Evolutionary conservation across 2,329 filamentous ascomycete species (phyloP).

Genomic region (Talaromyces sp.): DNA sequence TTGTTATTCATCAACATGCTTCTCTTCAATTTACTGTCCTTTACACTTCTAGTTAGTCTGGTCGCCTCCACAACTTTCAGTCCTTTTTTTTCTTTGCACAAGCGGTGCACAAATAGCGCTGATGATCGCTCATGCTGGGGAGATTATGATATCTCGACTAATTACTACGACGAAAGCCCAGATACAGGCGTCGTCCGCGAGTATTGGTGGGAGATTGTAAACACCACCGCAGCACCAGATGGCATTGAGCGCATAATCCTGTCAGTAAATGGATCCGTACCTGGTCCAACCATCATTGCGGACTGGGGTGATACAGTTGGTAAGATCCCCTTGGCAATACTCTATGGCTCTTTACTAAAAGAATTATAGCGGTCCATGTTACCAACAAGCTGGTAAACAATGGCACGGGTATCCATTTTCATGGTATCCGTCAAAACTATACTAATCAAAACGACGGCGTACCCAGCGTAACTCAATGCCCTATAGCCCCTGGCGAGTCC

Average conservation of each 20-base stretch:
- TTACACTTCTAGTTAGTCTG: neutral
- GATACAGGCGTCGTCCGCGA: constrained; percentile 28
- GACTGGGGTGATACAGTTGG: constrained; percentile 32
- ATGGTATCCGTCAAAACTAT: constrained; percentile 34
- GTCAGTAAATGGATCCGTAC: constrained; percentile 32
- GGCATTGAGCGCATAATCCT: constrained; percentile 27
- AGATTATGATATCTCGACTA: constrained; percentile 14
- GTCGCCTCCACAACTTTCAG: neutral
- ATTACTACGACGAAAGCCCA: constrained; percentile 18
- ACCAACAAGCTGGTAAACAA: constrained; percentile 20
- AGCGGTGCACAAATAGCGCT: constrained; percentile 10
- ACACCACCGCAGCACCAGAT: constrained; percentile 28
- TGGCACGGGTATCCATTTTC: constrained; percentile 32
- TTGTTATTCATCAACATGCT: neutral
- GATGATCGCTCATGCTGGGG: constrained; percentile 12
- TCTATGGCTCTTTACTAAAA: neutral
- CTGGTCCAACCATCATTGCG: constrained; percentile 33
- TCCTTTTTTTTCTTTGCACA: neutral
- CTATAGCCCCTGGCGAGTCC: constrained; percentile 32
- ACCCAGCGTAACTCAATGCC: constrained; percentile 34
- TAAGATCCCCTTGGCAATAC: neutral
- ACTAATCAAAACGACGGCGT: constrained; percentile 37
- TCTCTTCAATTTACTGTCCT: neutral
- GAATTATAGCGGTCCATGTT: constrained; percentile 7
- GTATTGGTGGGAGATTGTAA: constrained; percentile 29